Base-by-base conservation (phyloP, 106 monocot species). In the Apostasia ramifera region DNA sequence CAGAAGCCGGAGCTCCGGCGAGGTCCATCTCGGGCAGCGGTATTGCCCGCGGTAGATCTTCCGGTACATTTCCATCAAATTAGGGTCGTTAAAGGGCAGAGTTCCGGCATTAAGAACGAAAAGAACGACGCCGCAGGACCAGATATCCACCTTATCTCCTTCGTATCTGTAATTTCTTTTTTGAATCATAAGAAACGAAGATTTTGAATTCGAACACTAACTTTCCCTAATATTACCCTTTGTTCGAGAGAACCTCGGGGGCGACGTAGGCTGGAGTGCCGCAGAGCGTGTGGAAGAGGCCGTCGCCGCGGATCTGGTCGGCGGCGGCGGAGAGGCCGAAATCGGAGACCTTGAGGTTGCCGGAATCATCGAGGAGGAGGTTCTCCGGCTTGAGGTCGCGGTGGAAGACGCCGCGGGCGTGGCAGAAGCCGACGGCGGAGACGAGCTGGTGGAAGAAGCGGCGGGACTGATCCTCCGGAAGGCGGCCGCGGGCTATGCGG, bases 361-460 rank as follows among this genome's bases (percentile, higher is more conserved):
- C 80, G 14, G 9, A 14, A 7, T 80, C 70, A 51, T 80, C 80
- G 44, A 80, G 69, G 9, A 80, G 74, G 14, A 80, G 59, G 59
- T 80, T 80, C 57, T 80, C 79, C 2, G 74, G 79, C 63, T 80
- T 80, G 6, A 80, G 74, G 47, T 80, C 79, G 4, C 86, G 78
- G 61, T 86, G 86, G 66, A 70, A 86, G 14, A 86, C 80, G 4
- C 86, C 82, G 6, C 73, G 72, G 7, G 77, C n/a, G 52, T 86
- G 86, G 76, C 86, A 86, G 74, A 61, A 80, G 4, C 55, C 76
- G 43, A 80, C 59, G 54, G 80, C 80, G n/a, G 74, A 70, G 63
- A 80, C 40, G 52, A 80, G 80, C 66, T 80, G 69, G n/a, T 70
- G 80, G 70, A 80, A 80, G 70, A 74, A 63, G 1, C 51, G 38